phyloP scores from a whole-genome alignment of 1,284 basidiomycete genomes.

The Irpex rosettiformis region DNA sequence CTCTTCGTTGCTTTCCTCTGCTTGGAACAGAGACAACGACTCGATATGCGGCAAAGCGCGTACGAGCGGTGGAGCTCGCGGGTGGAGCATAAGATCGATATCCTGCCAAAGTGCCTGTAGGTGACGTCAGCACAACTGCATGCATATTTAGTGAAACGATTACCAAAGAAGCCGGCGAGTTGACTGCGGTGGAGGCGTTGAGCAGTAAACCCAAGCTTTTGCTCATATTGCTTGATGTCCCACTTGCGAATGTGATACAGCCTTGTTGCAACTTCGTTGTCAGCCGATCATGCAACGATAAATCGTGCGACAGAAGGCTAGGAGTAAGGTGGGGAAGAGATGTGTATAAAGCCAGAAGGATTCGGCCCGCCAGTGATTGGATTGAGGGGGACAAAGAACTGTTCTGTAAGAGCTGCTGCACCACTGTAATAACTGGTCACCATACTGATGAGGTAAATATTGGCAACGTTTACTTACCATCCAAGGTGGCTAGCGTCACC shows the following conservation, averaged over 20 bases:
- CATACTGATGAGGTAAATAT: not conserved
- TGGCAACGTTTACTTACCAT: slow-evolving; percentile 42
- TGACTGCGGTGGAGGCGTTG: slow-evolving; percentile 9
- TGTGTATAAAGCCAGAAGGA: slow-evolving; percentile 55
- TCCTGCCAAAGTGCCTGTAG: slow-evolving; percentile 26
- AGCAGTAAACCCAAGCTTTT: slow-evolving; percentile 53
- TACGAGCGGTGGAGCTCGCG: slow-evolving; percentile 71
- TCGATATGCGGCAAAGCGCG: slow-evolving; percentile 66
- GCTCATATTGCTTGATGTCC: slow-evolving; percentile 55
- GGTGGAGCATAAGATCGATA: slow-evolving; percentile 67
- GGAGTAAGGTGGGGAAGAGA: slow-evolving; percentile 53
- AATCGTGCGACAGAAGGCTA: slow-evolving; percentile 52
- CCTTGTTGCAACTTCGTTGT: slow-evolving; percentile 42
- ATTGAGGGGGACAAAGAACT: slow-evolving; percentile 48
- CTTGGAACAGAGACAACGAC: slow-evolving; percentile 51
- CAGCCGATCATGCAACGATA: slow-evolving; percentile 42
- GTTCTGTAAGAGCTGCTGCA: slow-evolving; percentile 45
- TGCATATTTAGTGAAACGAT: not conserved
- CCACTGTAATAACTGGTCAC: slow-evolving; percentile 34
- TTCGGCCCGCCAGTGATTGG: slow-evolving; percentile 54
- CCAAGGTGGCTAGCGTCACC: slow-evolving; percentile 53
- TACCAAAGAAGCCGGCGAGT: not conserved
- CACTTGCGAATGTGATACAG: slow-evolving; percentile 46
- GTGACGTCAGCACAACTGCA: not conserved
- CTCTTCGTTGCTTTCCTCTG: slow-evolving; percentile 65